Percentiles rank a stretch among this genome's conserved stretches.
Evolutionary conservation across 192 early-diverging fungal genomes (phyloP).

Genomic region (Pilaira anomala): DNA sequence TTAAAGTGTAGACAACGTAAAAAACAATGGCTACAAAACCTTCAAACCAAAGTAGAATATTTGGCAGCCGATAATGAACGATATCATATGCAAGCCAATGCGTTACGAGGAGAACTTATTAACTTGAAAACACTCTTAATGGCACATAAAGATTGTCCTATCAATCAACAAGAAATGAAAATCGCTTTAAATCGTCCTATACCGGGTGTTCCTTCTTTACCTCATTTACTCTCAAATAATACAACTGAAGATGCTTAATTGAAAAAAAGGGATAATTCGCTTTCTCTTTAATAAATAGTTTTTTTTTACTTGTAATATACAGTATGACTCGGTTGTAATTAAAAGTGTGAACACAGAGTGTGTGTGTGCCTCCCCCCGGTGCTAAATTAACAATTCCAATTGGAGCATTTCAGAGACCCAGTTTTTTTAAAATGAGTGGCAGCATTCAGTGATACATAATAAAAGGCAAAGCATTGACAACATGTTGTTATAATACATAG

Average conservation of each 20-base stretch:
- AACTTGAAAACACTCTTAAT: conserved; percentile 73
- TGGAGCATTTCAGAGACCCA: too few relatives aligned
- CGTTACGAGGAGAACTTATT: conserved; percentile 67
- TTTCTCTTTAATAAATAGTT: not conserved
- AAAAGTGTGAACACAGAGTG: too few relatives aligned
- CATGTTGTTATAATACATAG: too few relatives aligned
- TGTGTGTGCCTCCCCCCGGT: too few relatives aligned
- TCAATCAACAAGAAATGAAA: conserved; percentile 42
- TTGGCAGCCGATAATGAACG: conserved; percentile 65
- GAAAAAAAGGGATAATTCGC: not conserved
- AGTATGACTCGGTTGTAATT: too few relatives aligned
- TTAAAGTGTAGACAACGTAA: conserved; percentile 92
- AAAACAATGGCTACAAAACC: conserved; percentile 83
- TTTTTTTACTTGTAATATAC: too few relatives aligned
- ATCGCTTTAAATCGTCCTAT: conserved; percentile 50
- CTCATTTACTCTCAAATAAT: conserved; percentile 36
- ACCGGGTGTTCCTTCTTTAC: not conserved
- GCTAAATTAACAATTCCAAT: too few relatives aligned
- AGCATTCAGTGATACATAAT: too few relatives aligned
- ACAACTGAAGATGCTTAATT: not conserved
- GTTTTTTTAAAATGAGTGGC: too few relatives aligned
- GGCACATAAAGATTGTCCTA: conserved; percentile 73
- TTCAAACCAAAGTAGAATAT: conserved; percentile 65
- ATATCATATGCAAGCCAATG: conserved; percentile 50
- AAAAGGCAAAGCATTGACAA: too few relatives aligned